Base-by-base conservation (phyloP, 257 asterid species). In the Salvia hispanica region DNA sequence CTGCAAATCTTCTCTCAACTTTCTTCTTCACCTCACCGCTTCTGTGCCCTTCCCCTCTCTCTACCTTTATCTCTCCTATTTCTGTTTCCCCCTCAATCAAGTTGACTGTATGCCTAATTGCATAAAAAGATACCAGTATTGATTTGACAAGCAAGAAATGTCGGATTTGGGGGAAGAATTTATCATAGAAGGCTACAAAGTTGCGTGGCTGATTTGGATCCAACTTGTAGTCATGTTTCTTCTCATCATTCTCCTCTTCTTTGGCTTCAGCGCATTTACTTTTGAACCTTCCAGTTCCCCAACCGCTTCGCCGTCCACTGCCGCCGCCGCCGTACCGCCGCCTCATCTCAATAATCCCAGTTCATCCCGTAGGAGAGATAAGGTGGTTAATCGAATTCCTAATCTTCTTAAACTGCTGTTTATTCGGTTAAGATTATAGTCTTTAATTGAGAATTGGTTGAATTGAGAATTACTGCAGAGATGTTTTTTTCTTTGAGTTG, bases 141-240 rank as follows among this genome's bases (percentile, higher is more conserved):
- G 33, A 47, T 52, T 64, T 64, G 31, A 43, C 59, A 42, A 48
- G 45, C 28, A 45, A 34, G 42, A 57, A 66, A 89, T 90, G 97
- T 70, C 77, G 67, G 90, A 79, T 57, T 80, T 84, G 45, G 95
- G 87, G 50, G 89, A 83, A 18, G 97, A 83, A 64, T 64, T 88
- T 12, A 77, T 83, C 51, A 64, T 90, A 33, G 95, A 86, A 53
- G 78, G 84, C 78, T 83, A 59, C 71, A 83, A 70, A 72, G 72
- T 84, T 13, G 83, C 92, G 79, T 90, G 96, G 97, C 79, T 88
- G 4, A 82, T 88, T 48, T 88, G 95, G 95, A 88, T 88, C 76
- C 96, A 90, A 52, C 82, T 90, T 47, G 36, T 86, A 5, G 80
- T 90, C 4, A 88, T 69, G 84, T 58, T 88, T 78, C 95, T 90